These are phyloP conservation scores for Purpureocillium lavendulum DNA, from an alignment of 2,329 filamentous ascomycete genomes.

Conservation along the genomic window DNA sequence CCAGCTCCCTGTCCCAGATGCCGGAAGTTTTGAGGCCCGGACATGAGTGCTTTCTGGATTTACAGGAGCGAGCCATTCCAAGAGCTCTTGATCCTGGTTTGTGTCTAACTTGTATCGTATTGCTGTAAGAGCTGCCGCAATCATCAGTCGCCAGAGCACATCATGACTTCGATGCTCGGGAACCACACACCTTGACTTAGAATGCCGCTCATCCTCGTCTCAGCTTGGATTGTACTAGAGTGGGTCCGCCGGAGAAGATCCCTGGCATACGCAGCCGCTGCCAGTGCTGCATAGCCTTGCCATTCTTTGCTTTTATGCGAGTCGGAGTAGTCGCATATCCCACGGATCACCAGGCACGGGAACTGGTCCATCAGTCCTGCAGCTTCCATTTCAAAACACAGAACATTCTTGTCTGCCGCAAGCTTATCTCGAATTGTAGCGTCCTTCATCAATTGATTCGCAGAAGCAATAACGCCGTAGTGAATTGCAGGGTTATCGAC, in stretches of 20 bases:
- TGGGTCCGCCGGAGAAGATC: constrained; percentile 9
- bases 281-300: constrained; percentile 14
- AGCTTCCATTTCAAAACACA: constrained; percentile 18
- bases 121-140: too few relatives aligned
- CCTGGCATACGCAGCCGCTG: constrained; percentile 18
- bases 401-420: neutral
- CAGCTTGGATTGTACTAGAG: too few relatives aligned
- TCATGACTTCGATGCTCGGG: too few relatives aligned
- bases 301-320: constrained; percentile 15
- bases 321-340: constrained; percentile 26
- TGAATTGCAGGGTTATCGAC: neutral
- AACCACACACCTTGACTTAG: too few relatives aligned
- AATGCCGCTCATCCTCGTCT: too few relatives aligned
- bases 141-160: too few relatives aligned
- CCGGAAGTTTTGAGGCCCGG: too few relatives aligned
- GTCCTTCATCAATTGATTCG: neutral
- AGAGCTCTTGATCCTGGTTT: too few relatives aligned
- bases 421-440: neutral
- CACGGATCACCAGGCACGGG: constrained; percentile 21
- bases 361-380: constrained; percentile 18
- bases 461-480: neutral
- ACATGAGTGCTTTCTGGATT: too few relatives aligned
- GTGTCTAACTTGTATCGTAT: too few relatives aligned
- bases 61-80: too few relatives aligned
- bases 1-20: too few relatives aligned